phyloP scores from a whole-genome alignment of 345 rosid species.

The Melaleuca quinquenervia region DNA sequence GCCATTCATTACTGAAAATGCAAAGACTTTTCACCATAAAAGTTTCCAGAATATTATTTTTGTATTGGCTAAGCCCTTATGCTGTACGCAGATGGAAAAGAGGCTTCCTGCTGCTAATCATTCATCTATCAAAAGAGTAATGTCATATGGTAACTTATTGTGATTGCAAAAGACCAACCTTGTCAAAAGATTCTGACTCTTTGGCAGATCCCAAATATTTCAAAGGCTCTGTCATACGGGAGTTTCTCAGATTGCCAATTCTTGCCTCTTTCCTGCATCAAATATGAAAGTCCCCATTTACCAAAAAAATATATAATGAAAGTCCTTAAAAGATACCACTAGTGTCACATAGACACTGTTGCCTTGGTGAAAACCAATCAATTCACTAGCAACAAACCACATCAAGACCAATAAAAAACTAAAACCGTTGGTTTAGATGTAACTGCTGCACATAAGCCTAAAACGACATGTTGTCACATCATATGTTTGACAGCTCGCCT shows the following conservation, averaged over 20 bases:
- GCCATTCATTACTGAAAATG: not conserved
- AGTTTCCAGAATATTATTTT: not conserved
- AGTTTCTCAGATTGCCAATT: slow-evolving; percentile 16
- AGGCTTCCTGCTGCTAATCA: not conserved
- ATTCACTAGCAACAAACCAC: not conserved
- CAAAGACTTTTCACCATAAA: not conserved
- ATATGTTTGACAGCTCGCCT: not conserved
- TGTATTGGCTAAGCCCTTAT: not conserved
- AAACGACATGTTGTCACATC: not conserved
- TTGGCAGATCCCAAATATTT: slow-evolving; percentile 12
- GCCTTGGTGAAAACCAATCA: not conserved
- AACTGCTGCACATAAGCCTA: not conserved
- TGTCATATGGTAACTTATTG: not conserved
- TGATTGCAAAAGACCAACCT: slow-evolving; percentile 32
- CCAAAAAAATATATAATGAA: no score
- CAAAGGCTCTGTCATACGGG: slow-evolving; percentile 19
- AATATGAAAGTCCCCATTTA: not conserved
- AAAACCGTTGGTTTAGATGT: not conserved
- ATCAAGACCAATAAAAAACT: not conserved
- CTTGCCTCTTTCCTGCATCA: slow-evolving; percentile 37
- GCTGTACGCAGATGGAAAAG: not conserved
- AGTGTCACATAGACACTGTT: not conserved
- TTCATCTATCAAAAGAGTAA: not conserved
- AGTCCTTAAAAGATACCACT: not conserved
- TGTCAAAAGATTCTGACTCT: slow-evolving; percentile 66